Evolutionary conservation across 179 eudicot genomes (phyloP).

Genomic region (Dionaea muscipula): DNA sequence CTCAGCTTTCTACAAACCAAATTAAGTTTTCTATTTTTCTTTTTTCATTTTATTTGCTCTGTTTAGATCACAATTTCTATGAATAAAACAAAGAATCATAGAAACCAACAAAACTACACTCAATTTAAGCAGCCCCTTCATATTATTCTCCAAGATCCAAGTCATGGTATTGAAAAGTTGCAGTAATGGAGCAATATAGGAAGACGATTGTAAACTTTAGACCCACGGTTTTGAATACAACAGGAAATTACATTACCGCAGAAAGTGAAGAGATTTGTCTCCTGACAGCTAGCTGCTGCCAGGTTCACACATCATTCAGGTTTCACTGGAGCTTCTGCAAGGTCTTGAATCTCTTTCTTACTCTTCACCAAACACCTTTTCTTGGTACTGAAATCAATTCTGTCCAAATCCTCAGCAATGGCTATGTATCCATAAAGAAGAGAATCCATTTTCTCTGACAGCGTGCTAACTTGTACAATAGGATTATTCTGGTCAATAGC

Average conservation of each 20-base stretch:
- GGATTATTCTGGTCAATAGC: slow-evolving; percentile 18
- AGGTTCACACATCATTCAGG: slow-evolving; percentile 10
- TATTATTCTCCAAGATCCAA: neutral
- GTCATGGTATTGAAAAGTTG: neutral
- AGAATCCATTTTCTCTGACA: slow-evolving; percentile 15
- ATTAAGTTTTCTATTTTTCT: too few relatives aligned
- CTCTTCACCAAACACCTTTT: slow-evolving; percentile 44
- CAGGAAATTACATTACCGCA: neutral
- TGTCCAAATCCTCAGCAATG: slow-evolving; percentile 44
- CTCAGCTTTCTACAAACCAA: too few relatives aligned
- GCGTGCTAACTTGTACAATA: slow-evolving; percentile 6
- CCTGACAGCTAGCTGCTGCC: neutral
- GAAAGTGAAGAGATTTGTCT: neutral
- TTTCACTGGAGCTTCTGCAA: slow-evolving; percentile 43
- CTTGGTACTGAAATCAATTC: slow-evolving; percentile 34
- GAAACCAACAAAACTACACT: too few relatives aligned
- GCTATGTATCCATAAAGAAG: slow-evolving; percentile 45
- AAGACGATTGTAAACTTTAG: neutral
- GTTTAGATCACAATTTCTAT: too few relatives aligned
- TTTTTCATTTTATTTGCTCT: too few relatives aligned
- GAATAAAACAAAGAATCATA: too few relatives aligned
- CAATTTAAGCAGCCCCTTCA: too few relatives aligned
- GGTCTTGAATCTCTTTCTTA: slow-evolving; percentile 43
- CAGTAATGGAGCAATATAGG: neutral
- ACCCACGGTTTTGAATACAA: neutral